Percentiles rank a stretch among this genome's conserved stretches.
Conservation (phyloP, 495 filamentous ascomycete genomes). For the Aspergillus saccharolyticus region DNA sequence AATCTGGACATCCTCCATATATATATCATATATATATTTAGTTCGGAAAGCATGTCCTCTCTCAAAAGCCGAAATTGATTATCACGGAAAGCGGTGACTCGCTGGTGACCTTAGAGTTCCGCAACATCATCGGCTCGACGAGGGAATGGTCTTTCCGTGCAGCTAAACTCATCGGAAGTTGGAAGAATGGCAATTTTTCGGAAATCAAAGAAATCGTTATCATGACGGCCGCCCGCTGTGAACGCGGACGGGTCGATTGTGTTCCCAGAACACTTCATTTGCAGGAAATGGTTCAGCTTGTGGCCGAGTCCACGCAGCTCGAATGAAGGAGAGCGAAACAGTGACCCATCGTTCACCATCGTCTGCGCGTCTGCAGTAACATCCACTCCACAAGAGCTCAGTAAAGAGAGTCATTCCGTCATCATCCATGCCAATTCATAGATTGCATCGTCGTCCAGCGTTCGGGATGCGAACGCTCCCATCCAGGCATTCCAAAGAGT, state of each 20-base stretch:
- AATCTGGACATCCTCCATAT: constrained; percentile 53
- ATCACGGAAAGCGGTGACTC: constrained; percentile 49
- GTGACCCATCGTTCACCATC: not conserved
- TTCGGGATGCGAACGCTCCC: constrained; percentile 27
- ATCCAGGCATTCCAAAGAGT: constrained; percentile 55
- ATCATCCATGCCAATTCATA: constrained; percentile 57
- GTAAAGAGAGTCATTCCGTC: constrained; percentile 44
- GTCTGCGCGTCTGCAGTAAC: not conserved
- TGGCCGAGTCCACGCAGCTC: constrained; percentile 1
- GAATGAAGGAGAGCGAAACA: too few species aligned
- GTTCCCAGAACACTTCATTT: constrained; percentile 17
- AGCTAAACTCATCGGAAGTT: constrained; percentile 63
- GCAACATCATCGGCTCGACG: constrained; percentile 40
- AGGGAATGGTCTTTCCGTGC: constrained; percentile 54
- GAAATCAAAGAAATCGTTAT: constrained; percentile 67
- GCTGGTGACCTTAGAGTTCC: not conserved
- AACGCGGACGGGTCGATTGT: constrained; percentile 5
- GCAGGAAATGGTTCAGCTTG: constrained; percentile 42
- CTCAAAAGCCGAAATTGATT: constrained; percentile 75
- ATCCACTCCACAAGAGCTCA: too few species aligned
- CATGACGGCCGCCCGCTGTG: constrained; percentile 65
- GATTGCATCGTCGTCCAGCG: constrained; percentile 34
- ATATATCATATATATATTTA: too few species aligned
- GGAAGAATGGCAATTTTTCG: constrained; percentile 61
- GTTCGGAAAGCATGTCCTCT: constrained; percentile 67